A percentile compares a stretch with the other conserved stretches of the same genome.
Evolutionary conservation across 345 rosid species (phyloP).

Genomic region (Eucalyptus pauciflora): DNA sequence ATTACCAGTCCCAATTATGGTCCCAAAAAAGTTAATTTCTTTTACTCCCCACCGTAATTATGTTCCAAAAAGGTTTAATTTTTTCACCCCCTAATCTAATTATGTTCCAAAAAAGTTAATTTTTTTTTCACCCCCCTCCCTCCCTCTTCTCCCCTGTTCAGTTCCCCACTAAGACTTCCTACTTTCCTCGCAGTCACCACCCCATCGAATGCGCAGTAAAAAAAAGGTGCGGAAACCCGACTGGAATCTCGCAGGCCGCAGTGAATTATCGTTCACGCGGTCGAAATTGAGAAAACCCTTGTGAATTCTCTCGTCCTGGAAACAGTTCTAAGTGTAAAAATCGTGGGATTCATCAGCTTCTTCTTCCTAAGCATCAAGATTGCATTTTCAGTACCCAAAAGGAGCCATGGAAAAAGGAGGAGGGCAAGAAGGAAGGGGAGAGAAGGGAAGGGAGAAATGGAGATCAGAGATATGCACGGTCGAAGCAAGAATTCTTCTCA

Average conservation of each 20-base stretch:
- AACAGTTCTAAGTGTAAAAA: not conserved
- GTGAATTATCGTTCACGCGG: no score
- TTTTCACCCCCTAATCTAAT: no score
- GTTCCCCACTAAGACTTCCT: not conserved
- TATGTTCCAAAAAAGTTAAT: no score
- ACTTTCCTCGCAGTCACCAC: not conserved
- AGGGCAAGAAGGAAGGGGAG: not conserved
- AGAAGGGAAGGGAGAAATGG: not conserved
- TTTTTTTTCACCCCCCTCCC: not conserved
- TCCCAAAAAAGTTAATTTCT: not conserved
- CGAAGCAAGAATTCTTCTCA: not conserved
- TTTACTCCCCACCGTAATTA: not conserved
- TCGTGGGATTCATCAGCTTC: not conserved
- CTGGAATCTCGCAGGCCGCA: not conserved
- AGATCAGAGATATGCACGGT: not conserved
- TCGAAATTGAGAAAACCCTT: not conserved
- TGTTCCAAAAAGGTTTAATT: not conserved
- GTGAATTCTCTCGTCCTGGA: not conserved
- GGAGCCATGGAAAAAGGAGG: not conserved
- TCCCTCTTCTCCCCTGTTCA: not conserved
- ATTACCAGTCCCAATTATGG: not conserved
- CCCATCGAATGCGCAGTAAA: not conserved
- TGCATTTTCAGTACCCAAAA: not conserved
- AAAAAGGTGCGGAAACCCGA: not conserved
- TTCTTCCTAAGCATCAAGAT: not conserved